Percentiles rank a stretch among this genome's conserved stretches.
Evolutionary conservation across 106 monocot species (phyloP).

Genomic region (Ottelia alismoides): DNA sequence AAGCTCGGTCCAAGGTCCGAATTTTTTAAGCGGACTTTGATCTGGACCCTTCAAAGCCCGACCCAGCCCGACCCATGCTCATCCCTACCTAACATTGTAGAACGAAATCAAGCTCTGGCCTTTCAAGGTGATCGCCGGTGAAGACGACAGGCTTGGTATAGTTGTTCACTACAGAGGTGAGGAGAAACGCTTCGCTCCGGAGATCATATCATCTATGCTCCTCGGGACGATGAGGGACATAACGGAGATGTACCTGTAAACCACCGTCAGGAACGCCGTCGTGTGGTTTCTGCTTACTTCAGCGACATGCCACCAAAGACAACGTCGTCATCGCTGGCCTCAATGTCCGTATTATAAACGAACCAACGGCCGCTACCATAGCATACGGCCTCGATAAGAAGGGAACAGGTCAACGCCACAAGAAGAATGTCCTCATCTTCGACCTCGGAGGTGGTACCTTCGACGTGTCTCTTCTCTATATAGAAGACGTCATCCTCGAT

Average conservation of each 20-base stretch:
- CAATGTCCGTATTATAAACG: conserved; percentile 1
- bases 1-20: too few species aligned
- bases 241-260: conserved; percentile 6
- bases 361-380: conserved; percentile 11
- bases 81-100: too few species aligned
- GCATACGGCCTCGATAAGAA: conserved; percentile 12
- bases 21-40: too few species aligned
- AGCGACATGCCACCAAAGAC: conserved; percentile 18
- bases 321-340: conserved; percentile 12
- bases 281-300: conserved; percentile 13
- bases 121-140: conserved; percentile 30
- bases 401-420: neutral
- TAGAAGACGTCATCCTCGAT: conserved; percentile 9
- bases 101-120: conserved; percentile 46
- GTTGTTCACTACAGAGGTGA: too few species aligned
- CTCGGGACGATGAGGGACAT: conserved; percentile 6
- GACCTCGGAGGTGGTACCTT: too few species aligned
- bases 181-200: too few species aligned
- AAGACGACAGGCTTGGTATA: conserved; percentile 37
- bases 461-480: conserved; percentile 6
- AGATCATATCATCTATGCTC: too few species aligned
- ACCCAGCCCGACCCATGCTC: too few species aligned
- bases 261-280: conserved; percentile 14
- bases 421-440: conserved; percentile 18
- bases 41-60: too few species aligned